phyloP scores from a whole-genome alignment of 164 flowering plant genomes.

The Pachysandra terminalis region DNA sequence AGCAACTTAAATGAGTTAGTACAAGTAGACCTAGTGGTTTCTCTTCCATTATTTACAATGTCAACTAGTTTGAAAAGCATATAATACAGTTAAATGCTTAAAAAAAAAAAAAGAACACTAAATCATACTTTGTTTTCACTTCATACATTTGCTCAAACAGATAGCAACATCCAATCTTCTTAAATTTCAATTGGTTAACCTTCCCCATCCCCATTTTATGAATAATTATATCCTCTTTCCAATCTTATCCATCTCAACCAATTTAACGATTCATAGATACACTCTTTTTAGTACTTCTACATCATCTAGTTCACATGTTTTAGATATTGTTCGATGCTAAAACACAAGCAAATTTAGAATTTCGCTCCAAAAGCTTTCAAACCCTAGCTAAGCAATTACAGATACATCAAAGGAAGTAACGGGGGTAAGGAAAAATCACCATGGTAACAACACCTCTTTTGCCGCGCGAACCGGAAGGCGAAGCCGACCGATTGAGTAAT shows the following conservation, averaged over 20 bases:
- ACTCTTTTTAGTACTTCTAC: background rate
- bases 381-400: conserved; percentile 1
- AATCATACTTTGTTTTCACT: no score
- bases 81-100: no score
- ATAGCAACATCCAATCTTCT: no score
- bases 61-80: no score
- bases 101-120: no score
- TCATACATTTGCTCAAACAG: no score
- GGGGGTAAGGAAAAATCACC: conserved; percentile 31
- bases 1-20: background rate
- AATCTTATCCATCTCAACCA: no score
- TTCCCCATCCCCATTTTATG: no score
- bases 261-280: no score
- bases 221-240: no score
- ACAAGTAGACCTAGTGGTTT: background rate
- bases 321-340: background rate
- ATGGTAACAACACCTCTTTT: conserved; percentile 77
- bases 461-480: conserved; percentile 35
- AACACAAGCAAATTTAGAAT: background rate
- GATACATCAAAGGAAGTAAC: background rate
- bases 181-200: no score
- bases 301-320: background rate
- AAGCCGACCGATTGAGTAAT: conserved; percentile 30
- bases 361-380: background rate
- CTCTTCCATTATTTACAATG: no score